Base-by-base conservation (phyloP, 345 rosid genomes). In the Acer saccharum region DNA sequence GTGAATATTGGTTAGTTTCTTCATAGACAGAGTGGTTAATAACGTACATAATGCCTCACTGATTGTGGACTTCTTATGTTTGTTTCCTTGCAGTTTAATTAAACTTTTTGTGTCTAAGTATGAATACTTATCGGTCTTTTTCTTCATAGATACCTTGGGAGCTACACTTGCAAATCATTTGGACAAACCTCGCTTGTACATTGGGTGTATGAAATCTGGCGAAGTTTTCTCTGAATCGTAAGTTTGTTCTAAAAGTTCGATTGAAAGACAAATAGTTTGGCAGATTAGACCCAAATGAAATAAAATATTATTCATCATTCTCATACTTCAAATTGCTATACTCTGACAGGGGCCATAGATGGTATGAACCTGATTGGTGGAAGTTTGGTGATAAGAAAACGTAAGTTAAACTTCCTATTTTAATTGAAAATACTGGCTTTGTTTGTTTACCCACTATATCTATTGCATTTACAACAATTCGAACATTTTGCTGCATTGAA, bases 331-430 rank as follows among this genome's bases (percentile, higher is more conserved):
- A 27, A 61, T 43, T 18, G 67, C 55, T 67, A 32, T 58, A 82
- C 79, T 73, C 77, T 82, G 73, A 75, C 86, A 93, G 94, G 83
- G 87, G 80, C 77, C 87, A 82, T 75, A 89, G 83, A 86, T 93
- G 97, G 97, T 88, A 87, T 80, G 97, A 93, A 76, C 95, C 94
- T 75, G 95, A 94, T 44, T 92, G 99, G 98, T 96, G 99, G 99
- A 96, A 94, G 82, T 96, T 96, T 32, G 94, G 97, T 13, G 91
- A 88, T 86, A 85, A 84, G 81, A 93, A 90, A 87, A 82, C 86
- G 97, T 91, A 87, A 86, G 95, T 83, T 62, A 57, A 39, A 46
- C 13, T 10, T 68, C 12, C 8, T 27, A 48, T 23, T 43, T 18
- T 46, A 27, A 55, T 65, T 18, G 29, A 46, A 63, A 17, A 18